Evolutionary conservation across 169 alveolate genomes (phyloP).

Genomic region (Prorocentrum cordatum): DNA sequence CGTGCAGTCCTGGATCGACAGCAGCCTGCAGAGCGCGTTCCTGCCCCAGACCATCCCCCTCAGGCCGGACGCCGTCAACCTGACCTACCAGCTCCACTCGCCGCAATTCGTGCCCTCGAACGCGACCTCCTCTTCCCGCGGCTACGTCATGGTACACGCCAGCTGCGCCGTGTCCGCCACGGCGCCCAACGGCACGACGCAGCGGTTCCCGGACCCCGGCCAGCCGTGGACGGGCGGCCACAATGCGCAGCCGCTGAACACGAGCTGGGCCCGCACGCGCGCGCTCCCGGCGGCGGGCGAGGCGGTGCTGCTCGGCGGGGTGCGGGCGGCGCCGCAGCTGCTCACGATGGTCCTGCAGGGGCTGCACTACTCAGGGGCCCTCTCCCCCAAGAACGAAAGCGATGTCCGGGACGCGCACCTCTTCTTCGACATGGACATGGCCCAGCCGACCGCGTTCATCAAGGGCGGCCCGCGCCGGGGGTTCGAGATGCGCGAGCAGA

Average conservation of each 20-base stretch:
- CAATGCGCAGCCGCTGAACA: not conserved
- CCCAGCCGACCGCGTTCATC: not conserved
- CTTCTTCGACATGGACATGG: not conserved
- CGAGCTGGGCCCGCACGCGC: not conserved
- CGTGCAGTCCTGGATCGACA: not conserved
- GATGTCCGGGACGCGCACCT: not conserved
- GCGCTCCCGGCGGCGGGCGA: not conserved
- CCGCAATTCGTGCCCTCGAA: not conserved
- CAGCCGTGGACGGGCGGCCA: conserved; percentile 14
- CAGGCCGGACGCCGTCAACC: not conserved
- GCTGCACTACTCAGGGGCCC: conserved; percentile 7
- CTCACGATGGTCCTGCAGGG: not conserved
- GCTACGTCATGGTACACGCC: not conserved
- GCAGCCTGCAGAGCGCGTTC: not conserved
- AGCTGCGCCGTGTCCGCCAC: not conserved
- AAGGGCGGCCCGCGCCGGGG: not conserved
- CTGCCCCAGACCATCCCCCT: not conserved
- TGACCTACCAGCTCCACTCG: not conserved
- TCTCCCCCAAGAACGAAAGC: not conserved
- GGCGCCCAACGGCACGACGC: not conserved
- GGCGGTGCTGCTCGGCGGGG: conserved; percentile 19
- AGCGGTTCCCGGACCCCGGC: not conserved
- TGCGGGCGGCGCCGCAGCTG: not conserved
- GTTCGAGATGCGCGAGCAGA: not conserved
- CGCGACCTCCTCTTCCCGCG: not conserved